phyloP scores from a whole-genome alignment of 306 rosid species.

The Quercus glauca region DNA sequence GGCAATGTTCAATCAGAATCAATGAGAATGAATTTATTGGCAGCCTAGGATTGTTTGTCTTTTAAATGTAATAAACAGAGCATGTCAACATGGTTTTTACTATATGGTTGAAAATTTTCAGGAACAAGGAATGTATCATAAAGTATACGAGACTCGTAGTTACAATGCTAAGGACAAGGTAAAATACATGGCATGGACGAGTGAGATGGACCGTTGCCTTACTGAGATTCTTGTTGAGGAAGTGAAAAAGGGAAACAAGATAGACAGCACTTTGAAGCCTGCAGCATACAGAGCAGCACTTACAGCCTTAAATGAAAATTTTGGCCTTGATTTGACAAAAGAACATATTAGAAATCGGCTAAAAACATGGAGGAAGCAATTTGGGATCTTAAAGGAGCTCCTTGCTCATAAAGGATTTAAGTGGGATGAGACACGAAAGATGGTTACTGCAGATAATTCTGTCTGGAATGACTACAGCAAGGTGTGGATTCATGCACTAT shows the following conservation, averaged over 20 bases:
- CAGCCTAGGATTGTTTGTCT: neutral
- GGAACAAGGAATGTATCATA: slow-evolving; percentile 38
- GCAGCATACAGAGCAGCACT: slow-evolving; percentile 49
- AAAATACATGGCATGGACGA: slow-evolving; percentile 45
- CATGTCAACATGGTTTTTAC: neutral
- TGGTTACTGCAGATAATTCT: slow-evolving; percentile 49
- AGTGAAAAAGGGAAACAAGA: slow-evolving; percentile 47
- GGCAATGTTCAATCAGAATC: too few species aligned
- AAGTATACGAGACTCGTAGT: slow-evolving; percentile 36
- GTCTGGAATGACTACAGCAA: slow-evolving; percentile 54
- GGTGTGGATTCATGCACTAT: slow-evolving; percentile 33
- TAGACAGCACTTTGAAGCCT: slow-evolving; percentile 48
- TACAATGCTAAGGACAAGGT: slow-evolving; percentile 44
- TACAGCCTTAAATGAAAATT: slow-evolving; percentile 39
- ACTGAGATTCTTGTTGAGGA: slow-evolving; percentile 45
- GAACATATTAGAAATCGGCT: slow-evolving; percentile 50
- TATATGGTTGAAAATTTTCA: neutral
- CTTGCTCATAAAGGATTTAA: slow-evolving; percentile 50
- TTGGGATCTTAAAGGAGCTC: slow-evolving; percentile 49
- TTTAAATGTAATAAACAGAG: neutral
- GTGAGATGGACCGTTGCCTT: slow-evolving; percentile 54
- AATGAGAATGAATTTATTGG: too few species aligned
- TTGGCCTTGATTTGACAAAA: slow-evolving; percentile 40
- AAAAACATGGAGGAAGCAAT: slow-evolving; percentile 63
- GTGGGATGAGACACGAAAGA: slow-evolving; percentile 51